Evolutionary conservation across 495 filamentous ascomycete species (phyloP).

Genomic region (Hypoxylon fuscum): DNA sequence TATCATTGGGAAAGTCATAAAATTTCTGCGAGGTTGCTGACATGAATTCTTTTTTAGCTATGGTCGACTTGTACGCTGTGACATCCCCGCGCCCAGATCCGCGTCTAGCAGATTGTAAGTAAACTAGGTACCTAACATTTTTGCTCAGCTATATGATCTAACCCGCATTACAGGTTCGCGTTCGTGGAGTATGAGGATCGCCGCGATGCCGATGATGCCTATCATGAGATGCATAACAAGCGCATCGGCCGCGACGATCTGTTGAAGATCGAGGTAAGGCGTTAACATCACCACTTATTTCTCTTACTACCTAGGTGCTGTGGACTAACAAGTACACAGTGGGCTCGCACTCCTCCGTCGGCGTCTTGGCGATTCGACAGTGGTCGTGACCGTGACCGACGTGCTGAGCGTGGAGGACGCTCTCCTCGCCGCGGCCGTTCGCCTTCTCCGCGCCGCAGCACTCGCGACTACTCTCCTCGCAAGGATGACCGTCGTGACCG

Average conservation of each 20-base stretch:
- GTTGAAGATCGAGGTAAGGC: constrained; percentile 96
- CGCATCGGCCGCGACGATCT: constrained; percentile 95
- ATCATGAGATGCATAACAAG: constrained; percentile 99
- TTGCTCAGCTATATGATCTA: constrained; percentile 13
- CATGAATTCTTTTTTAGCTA: constrained; percentile 70
- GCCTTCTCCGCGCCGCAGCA: constrained; percentile 77
- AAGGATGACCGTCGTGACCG: constrained; percentile 90
- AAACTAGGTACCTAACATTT: constrained; percentile 1
- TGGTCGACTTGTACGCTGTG: constrained; percentile 97
- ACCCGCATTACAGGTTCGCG: constrained; percentile 75
- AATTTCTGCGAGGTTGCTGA: constrained; percentile 50
- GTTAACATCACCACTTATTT: no score
- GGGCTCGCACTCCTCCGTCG: constrained; percentile 97
- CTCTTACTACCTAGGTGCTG: neutral
- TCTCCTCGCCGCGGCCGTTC: constrained; percentile 82
- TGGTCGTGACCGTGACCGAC: constrained; percentile 76
- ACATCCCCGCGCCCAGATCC: constrained; percentile 95
- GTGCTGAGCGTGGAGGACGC: constrained; percentile 69
- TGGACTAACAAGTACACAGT: constrained; percentile 63
- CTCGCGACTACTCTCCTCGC: constrained; percentile 86
- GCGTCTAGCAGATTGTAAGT: constrained; percentile 94
- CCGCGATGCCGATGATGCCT: constrained; percentile 98
- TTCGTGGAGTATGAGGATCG: constrained; percentile 99
- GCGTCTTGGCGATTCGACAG: constrained; percentile 99
- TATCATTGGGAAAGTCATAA: constrained; percentile 42